A percentile compares a stretch with the other conserved stretches of the same genome.
Conservation (phyloP, 148 eudicot genomes). For the Hydrangea macrophylla region DNA sequence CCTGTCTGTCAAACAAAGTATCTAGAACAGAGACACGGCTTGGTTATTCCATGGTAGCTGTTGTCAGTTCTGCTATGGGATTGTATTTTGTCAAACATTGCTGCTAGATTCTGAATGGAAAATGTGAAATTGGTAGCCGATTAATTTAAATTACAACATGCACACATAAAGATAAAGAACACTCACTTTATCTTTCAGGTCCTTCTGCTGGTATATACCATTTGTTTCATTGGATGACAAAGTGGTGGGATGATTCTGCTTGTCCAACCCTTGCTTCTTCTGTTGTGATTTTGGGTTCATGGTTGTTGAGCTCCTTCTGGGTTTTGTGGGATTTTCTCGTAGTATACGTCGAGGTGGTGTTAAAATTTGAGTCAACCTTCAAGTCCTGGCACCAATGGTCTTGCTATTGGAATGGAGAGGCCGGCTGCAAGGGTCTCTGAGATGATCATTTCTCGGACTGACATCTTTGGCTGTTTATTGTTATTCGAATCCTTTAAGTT, state of each 20-base stretch:
- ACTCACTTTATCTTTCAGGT: slow-evolving; percentile 21
- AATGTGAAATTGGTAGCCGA: slow-evolving; percentile 22
- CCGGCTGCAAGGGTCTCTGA: slow-evolving; percentile 24
- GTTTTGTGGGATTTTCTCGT: slow-evolving; percentile 20
- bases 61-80: slow-evolving; percentile 31
- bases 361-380: slow-evolving; percentile 26
- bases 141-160: not conserved
- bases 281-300: slow-evolving; percentile 37
- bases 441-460: slow-evolving; percentile 22
- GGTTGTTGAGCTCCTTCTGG: slow-evolving; percentile 24
- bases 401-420: slow-evolving; percentile 20
- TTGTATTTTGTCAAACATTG: slow-evolving; percentile 26
- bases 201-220: slow-evolving; percentile 21
- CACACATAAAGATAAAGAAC: not conserved
- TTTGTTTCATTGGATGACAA: slow-evolving; percentile 23
- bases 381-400: slow-evolving; percentile 25
- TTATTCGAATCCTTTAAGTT: slow-evolving; percentile 15
- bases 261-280: slow-evolving; percentile 20
- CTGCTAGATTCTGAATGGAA: slow-evolving; percentile 38
- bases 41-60: slow-evolving; percentile 61
- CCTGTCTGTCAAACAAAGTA: slow-evolving; percentile 53
- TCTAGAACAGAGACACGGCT: slow-evolving; percentile 91
- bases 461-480: slow-evolving; percentile 30
- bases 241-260: slow-evolving; percentile 17
- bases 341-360: slow-evolving; percentile 24